These are phyloP conservation scores for Gossypium schwendimanii DNA, from an alignment of 441 rosid species.

Conservation along the genomic window DNA sequence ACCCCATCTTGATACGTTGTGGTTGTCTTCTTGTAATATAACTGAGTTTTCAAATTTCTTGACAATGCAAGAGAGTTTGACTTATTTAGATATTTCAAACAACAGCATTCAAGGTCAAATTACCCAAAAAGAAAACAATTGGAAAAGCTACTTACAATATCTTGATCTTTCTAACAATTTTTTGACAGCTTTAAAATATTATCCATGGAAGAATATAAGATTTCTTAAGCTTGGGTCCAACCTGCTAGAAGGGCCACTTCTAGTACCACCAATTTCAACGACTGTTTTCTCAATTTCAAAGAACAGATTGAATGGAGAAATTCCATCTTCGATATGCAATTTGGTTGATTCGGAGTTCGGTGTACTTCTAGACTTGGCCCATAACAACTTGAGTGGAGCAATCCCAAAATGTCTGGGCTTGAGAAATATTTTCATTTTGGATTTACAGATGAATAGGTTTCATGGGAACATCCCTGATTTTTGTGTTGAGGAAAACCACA, in stretches of 20 bases:
- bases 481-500: neutral
- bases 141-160: neutral
- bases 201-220: neutral
- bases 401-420: constrained; percentile 15
- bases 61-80: neutral
- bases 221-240: neutral
- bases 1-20: neutral
- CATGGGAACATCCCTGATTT: constrained; percentile 13
- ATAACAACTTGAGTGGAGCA: constrained; percentile 14
- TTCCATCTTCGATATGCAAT: neutral
- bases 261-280: neutral
- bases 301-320: neutral
- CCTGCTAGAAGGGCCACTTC: neutral
- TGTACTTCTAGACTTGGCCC: neutral
- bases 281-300: neutral
- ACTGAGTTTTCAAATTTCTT: constrained; percentile 2
- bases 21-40: constrained; percentile 9
- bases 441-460: constrained; percentile 13
- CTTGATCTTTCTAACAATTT: constrained; percentile 16
- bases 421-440: neutral
- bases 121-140: neutral
- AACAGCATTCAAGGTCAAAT: neutral
- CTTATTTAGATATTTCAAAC: neutral
- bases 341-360: neutral
- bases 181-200: constrained; percentile 2